Evolutionary conservation across 257 asterid species (phyloP).

Genomic region (Galeopsis tetrahit): DNA sequence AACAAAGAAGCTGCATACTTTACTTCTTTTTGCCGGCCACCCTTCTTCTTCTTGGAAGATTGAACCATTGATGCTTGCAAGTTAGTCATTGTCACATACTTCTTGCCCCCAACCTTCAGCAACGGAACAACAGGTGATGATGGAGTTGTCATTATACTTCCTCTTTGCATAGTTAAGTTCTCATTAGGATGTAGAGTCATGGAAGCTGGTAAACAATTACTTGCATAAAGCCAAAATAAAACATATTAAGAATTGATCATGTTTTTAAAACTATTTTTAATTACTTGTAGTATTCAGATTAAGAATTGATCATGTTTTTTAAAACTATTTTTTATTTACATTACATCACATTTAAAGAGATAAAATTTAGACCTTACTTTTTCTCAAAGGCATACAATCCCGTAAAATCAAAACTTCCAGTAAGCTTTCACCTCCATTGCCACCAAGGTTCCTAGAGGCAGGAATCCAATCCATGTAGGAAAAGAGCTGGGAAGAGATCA

Average conservation of each 20-base stretch:
- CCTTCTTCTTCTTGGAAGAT: too few species aligned
- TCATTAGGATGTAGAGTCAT: too few species aligned
- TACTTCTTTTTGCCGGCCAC: too few species aligned
- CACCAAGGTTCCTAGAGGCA: slow-evolving; percentile 68
- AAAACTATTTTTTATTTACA: neutral
- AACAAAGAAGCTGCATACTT: too few species aligned
- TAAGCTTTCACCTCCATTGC: slow-evolving; percentile 54
- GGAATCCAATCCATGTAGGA: slow-evolving; percentile 1
- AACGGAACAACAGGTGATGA: too few species aligned
- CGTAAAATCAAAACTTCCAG: slow-evolving; percentile 72
- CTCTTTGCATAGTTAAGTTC: too few species aligned
- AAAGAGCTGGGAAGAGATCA: slow-evolving; percentile 12
- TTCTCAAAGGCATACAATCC: slow-evolving; percentile 81
- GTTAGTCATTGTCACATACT: too few species aligned
- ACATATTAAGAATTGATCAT: too few species aligned
- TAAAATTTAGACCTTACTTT: slow-evolving; percentile 47
- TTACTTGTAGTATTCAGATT: slow-evolving; percentile 20
- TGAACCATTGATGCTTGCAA: too few species aligned
- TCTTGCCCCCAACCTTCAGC: too few species aligned
- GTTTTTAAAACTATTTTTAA: too few species aligned
- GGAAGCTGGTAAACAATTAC: slow-evolving; percentile 25
- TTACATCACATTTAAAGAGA: neutral
- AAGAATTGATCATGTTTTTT: slow-evolving; percentile 14
- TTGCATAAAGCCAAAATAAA: slow-evolving; percentile 37
- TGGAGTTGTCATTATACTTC: too few species aligned